Conservation (phyloP, 148 eudicot species). For the Drosera capensis region DNA sequence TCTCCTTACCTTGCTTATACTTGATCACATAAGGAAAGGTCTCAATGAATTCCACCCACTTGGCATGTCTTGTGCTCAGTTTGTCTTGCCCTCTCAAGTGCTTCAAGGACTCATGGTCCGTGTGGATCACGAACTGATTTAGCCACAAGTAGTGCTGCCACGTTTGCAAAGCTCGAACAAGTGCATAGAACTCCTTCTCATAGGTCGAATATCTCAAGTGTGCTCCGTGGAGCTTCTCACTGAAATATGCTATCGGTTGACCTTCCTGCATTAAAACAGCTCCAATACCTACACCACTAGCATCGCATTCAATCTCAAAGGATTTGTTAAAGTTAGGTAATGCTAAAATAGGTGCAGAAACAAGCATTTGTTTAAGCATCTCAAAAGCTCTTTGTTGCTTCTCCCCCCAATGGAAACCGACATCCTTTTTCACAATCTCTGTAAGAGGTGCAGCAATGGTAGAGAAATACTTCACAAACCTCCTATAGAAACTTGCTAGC, state of each 20-base stretch:
- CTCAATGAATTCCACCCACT: conserved; percentile 1
- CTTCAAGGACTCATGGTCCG: conserved; percentile 2
- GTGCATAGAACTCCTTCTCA: conserved; percentile 5
- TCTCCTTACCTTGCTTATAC: neutral
- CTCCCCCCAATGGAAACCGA: neutral
- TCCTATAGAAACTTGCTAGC: conserved; percentile 4
- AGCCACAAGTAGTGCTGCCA: conserved; percentile 4
- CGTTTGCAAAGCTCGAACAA: conserved; percentile 6
- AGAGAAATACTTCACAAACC: conserved; percentile 4
- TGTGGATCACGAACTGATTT: neutral
- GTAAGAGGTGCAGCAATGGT: neutral
- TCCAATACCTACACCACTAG: conserved; percentile 5
- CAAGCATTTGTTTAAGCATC: neutral
- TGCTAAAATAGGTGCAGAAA: neutral
- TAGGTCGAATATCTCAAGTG: conserved; percentile 5
- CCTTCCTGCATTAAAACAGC: conserved; percentile 4
- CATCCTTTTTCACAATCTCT: conserved; percentile 1
- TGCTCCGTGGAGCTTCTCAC: conserved; percentile 5
- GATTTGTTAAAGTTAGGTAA: conserved; percentile 1
- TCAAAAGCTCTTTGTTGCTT: neutral
- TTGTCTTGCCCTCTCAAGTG: neutral
- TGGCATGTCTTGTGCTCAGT: conserved; percentile 2
- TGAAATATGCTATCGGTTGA: neutral
- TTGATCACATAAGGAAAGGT: neutral
- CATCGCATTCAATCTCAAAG: conserved; percentile 12